phyloP scores from a whole-genome alignment of 495 filamentous ascomycete species.

The Evernia prunastri region DNA sequence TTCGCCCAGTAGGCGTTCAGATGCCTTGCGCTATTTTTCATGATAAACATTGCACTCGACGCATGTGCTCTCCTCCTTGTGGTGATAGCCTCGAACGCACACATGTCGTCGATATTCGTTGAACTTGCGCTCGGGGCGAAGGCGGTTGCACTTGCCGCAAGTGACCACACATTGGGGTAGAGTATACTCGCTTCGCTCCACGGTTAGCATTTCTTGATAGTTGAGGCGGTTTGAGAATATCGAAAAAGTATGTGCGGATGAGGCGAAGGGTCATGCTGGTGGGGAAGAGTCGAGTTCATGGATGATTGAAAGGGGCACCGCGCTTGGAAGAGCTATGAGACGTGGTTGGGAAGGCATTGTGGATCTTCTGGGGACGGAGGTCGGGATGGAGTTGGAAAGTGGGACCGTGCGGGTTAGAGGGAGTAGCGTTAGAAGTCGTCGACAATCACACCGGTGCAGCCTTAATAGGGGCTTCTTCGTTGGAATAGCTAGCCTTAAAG shows the following conservation, averaged over 20 bases:
- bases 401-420: neutral
- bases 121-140: neutral
- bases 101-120: neutral
- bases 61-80: neutral
- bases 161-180: neutral
- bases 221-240: neutral
- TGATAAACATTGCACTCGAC: neutral
- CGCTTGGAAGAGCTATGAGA: neutral
- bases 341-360: neutral
- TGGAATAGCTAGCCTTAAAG: neutral
- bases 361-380: neutral
- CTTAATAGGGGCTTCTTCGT: too few relatives aligned
- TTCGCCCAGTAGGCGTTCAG: too few relatives aligned
- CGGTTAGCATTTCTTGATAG: neutral
- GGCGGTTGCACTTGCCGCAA: neutral
- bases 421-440: neutral
- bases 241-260: neutral
- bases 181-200: neutral
- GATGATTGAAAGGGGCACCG: neutral
- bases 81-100: neutral
- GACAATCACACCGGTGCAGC: too few relatives aligned
- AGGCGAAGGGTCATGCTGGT: neutral
- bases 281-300: neutral
- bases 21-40: too few relatives aligned
- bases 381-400: neutral